These are phyloP conservation scores for Penicillium macrosclerotiorum DNA, from an alignment of 495 filamentous ascomycete species.

Conservation along the genomic window DNA sequence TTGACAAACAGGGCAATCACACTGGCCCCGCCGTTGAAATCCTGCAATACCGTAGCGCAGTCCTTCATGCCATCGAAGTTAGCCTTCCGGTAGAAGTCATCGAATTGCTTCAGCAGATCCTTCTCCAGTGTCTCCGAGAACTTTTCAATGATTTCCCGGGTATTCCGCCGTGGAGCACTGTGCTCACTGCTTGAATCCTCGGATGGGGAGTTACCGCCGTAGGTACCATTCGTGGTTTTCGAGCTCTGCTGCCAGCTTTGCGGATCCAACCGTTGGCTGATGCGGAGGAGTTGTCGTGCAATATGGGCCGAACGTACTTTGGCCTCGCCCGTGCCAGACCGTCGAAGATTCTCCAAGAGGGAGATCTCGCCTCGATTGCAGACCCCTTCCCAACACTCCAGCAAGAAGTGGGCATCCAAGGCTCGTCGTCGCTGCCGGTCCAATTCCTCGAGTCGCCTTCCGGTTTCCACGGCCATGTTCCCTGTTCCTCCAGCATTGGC, in stretches of 20 bases:
- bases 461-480: constrained; percentile 90
- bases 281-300: constrained; percentile 81
- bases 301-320: constrained; percentile 89
- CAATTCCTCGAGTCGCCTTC: constrained; percentile 87
- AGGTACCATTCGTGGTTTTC: constrained; percentile 58
- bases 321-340: constrained; percentile 75
- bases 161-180: constrained; percentile 55
- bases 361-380: constrained; percentile 79
- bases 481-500: constrained; percentile 89
- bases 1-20: constrained; percentile 96
- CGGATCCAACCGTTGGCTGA: constrained; percentile 80
- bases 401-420: constrained; percentile 88
- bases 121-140: constrained; percentile 96
- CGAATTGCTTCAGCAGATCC: constrained; percentile 92
- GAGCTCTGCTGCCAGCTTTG: constrained; percentile 63
- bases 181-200: constrained; percentile 36
- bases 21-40: constrained; percentile 93
- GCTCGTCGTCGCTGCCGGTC: constrained; percentile 88
- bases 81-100: constrained; percentile 88
- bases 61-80: constrained; percentile 97
- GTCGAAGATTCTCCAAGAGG: constrained; percentile 74
- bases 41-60: constrained; percentile 87
- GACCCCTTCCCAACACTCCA: constrained; percentile 94
- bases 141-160: constrained; percentile 89
- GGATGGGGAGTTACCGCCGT: constrained; percentile 32